Evolutionary conservation across 805 yeast species (phyloP), one percentile per base, ranked within the genome.

Genomic region (Wickerhamiella occidentalis): DNA sequence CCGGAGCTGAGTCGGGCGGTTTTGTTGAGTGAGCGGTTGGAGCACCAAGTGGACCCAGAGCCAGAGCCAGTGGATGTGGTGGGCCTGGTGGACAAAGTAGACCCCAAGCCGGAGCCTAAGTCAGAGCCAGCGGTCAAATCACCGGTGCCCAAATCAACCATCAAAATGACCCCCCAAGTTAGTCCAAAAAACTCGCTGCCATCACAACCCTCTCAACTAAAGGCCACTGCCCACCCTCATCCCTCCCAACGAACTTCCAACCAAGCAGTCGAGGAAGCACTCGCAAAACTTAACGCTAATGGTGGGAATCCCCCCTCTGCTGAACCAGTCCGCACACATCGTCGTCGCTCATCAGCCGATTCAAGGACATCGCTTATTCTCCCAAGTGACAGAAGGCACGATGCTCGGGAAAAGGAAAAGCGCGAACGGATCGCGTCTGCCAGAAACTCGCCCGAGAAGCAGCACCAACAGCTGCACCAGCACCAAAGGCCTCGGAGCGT

Each of bases 231-330:
- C n/a, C n/a, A n/a, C n/a, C n/a, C 33, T 19, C 40, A 45, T 35
- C 29, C 40, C 4, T 33, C 40, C 17, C 47, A 45, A 26, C 42
- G 48, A 18, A 45, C 48, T 19, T 40, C 48, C 2, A 45, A 45
- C 37, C 41, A 45, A 15, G 48, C 48, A 7, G 48, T 45, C n/a
- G 48, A 45, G 37, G 48, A 45, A 21, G 48, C 48, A 6, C 22
- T 45, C 15, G 43, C 42, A 19, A 19, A 17, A 19, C 37, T 45
- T 17, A 35, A 21, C 19, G 48, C 42, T 6, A 29, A 37, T 8
- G 48, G 48, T 13, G 48, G 37, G 37, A 19, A 25, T 15, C 43
- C 48, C 13, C 48, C 48, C 8, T 35, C 42, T 15, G 41, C 42
- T 18, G 48, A 45, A 29, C 42, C 43, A 15, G 48, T 37, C 23